Conservation (phyloP, 2,329 filamentous ascomycete species). For the Alternaria conjuncta region DNA sequence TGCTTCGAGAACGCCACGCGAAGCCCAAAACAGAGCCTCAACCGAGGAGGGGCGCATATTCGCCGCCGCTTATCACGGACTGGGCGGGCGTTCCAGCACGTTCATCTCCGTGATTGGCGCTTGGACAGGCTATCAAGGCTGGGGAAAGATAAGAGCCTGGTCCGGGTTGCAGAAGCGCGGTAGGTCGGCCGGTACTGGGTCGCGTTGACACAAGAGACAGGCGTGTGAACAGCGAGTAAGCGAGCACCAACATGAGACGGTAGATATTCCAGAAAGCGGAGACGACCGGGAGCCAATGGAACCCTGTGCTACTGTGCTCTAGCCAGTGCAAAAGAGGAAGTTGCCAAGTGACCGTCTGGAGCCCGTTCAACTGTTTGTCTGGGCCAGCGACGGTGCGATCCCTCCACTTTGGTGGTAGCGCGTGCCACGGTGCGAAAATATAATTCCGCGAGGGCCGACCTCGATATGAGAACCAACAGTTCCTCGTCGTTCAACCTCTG, state of each 20-base stretch:
- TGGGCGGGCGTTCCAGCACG: slow-evolving; percentile 19
- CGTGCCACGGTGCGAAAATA: slow-evolving; percentile 39
- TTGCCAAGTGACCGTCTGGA: slow-evolving; percentile 38
- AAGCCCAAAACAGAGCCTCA: slow-evolving; percentile 38
- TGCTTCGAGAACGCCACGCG: slow-evolving; percentile 40
- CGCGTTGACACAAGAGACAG: slow-evolving; percentile 23
- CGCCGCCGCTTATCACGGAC: slow-evolving; percentile 46
- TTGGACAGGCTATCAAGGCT: slow-evolving; percentile 25
- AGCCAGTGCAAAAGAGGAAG: slow-evolving; percentile 44
- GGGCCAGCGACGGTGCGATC: slow-evolving; percentile 34
- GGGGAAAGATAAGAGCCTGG: slow-evolving; percentile 43
- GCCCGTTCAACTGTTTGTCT: slow-evolving; percentile 31
- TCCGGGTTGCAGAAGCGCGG: slow-evolving; percentile 28
- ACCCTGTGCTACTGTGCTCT: slow-evolving; percentile 12
- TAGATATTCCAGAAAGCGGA: slow-evolving; percentile 32
- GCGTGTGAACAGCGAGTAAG: slow-evolving; percentile 29
- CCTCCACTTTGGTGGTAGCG: slow-evolving; percentile 38
- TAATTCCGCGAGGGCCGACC: slow-evolving; percentile 33
- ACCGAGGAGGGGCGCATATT: slow-evolving; percentile 44
- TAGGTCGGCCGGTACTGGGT: slow-evolving; percentile 23
- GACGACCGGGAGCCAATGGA: slow-evolving; percentile 43
- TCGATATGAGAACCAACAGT: slow-evolving; percentile 22
- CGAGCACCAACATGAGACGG: slow-evolving; percentile 18
- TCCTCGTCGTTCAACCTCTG: slow-evolving; percentile 33
- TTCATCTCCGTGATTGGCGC: slow-evolving; percentile 25